These are phyloP conservation scores for Hanseniaspora opuntiae DNA, from an alignment of 805 yeast species.

Conservation along the genomic window DNA sequence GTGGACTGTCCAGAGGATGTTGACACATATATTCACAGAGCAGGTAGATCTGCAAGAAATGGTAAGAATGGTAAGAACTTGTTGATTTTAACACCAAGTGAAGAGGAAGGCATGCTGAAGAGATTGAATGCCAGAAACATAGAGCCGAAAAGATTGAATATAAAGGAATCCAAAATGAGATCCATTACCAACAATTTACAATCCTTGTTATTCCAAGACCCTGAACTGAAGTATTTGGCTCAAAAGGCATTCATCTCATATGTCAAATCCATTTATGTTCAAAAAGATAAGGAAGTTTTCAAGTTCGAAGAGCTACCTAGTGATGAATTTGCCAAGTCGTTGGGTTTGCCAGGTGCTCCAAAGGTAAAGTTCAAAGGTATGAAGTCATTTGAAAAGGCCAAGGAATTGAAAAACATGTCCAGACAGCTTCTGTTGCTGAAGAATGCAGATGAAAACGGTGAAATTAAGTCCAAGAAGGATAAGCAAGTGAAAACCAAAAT, in stretches of 20 bases:
- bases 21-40: conserved; percentile 81
- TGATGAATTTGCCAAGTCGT: conserved; percentile 71
- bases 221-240: conserved; percentile 81
- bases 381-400: conserved; percentile 32
- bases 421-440: conserved; percentile 50
- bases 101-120: conserved; percentile 61
- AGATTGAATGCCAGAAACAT: conserved; percentile 51
- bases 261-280: conserved; percentile 69
- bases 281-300: conserved; percentile 77
- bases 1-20: conserved; percentile 83
- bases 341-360: conserved; percentile 95
- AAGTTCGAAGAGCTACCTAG: conserved; percentile 61
- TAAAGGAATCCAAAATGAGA: conserved; percentile 57
- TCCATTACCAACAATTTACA: conserved; percentile 74
- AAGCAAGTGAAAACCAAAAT: conserved; percentile 56
- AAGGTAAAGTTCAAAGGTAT: conserved; percentile 59
- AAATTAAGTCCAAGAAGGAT: conserved; percentile 26
- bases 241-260: conserved; percentile 93
- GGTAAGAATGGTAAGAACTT: conserved; percentile 75
- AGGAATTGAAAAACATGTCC: conserved; percentile 69
- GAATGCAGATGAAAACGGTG: conserved; percentile 54
- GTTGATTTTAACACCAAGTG: conserved; percentile 70
- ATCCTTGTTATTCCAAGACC: conserved; percentile 78
- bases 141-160: conserved; percentile 56
- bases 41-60: conserved; percentile 78